Evolutionary conservation across 768 basidiomycete species (phyloP), one percentile per base, ranked within the genome.

Genomic region (Psilocybe cyanescens): DNA sequence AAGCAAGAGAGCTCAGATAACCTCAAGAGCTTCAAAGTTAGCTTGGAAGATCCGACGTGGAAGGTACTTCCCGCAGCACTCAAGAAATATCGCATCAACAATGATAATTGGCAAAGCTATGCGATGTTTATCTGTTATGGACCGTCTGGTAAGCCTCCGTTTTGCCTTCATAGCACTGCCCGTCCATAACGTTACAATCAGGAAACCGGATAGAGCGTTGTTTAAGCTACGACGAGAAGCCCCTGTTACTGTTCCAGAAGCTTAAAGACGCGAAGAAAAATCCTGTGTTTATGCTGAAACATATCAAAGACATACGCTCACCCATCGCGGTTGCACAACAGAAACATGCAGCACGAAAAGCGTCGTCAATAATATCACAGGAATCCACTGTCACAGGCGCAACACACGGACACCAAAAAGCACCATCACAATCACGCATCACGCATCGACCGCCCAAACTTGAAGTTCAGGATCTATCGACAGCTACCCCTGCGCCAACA

Each of bases 61-160:
- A 99, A 99, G 72, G 97, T 99, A 19, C 80, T 99, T 14, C 97
- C 97, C 1, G 97, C 97, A 0, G 97, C 97, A 14, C 79, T 99
- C 64, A 98, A 98, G 79, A 99, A 99, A 75, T 99, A 99, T 75
- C 95, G 94, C 71, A 99, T 99, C 76, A 95, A 97, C 74, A 94
- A 94, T 67, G 97, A 99, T 65, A 96, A 93, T 74, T 99, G 97
- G 97, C 91, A 95, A 79, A 93, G 95, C 69, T 99, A 99, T 78
- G 97, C 97, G 30, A 92, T 99, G 90, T 99, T 99, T 77, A 99
- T 99, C 62, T 99, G 97, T 68, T 98, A 97, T 74, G 97, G 96
- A 9, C 89, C 90, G 56, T 81, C 95, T 55, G 94, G 96, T 95
- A 71, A 67, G 85, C 70, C 31, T 30, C 29, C 19, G 14, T 30